Conservation (phyloP, 257 asterid species). For the Ajuga chamaepitys region DNA sequence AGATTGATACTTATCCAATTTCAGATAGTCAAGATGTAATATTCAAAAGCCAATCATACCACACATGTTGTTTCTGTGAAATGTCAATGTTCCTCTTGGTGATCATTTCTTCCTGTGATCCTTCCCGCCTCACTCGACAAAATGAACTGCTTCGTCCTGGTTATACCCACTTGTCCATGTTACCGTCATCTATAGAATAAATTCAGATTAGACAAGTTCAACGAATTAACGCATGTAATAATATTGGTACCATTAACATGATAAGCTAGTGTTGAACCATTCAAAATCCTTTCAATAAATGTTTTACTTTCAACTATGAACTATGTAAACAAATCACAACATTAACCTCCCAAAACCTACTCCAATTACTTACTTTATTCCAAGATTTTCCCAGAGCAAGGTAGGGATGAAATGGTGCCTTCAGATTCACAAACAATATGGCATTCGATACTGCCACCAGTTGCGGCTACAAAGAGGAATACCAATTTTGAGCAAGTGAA, state of each 20-base stretch:
- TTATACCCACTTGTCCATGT: conserved; percentile 93
- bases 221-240: not conserved
- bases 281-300: not conserved
- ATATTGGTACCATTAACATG: not conserved
- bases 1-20: not conserved
- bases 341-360: not conserved
- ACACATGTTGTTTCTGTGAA: conserved; percentile 70
- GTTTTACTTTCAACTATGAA: not conserved
- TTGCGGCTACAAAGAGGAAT: conserved; percentile 60
- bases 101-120: conserved; percentile 35
- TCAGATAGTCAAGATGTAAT: not conserved
- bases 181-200: conserved; percentile 71
- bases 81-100: conserved; percentile 76
- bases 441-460: conserved; percentile 64
- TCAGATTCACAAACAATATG: conserved; percentile 75
- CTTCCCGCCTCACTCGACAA: conserved; percentile 56
- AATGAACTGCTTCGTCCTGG: conserved; percentile 64
- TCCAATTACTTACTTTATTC: conserved; percentile 65
- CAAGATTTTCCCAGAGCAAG: conserved; percentile 93
- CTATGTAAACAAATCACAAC: not conserved
- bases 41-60: conserved; percentile 37
- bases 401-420: conserved; percentile 88
- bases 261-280: not conserved
- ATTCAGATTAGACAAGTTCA: not conserved
- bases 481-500: not conserved